phyloP scores from a whole-genome alignment of 352 stramenopile species.

The Phytophthora pini region DNA sequence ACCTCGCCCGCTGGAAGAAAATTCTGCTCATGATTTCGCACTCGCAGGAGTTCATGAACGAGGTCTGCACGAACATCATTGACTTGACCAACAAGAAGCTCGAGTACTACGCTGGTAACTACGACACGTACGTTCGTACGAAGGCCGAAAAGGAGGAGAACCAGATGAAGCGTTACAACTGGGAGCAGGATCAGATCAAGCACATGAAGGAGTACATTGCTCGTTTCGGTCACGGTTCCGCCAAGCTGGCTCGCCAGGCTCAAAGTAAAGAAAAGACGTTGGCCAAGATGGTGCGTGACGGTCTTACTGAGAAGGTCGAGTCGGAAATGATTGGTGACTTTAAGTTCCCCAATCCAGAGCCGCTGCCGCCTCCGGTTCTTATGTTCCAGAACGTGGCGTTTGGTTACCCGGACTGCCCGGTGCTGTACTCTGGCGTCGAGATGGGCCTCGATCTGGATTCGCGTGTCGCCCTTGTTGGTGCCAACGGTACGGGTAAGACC shows the following conservation, averaged over 20 bases:
- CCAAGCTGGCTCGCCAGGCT: conserved; percentile 97
- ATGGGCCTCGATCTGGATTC: conserved; percentile 98
- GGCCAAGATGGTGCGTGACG: conserved; percentile 97
- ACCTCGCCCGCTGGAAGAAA: conserved; percentile 97
- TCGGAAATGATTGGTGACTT: conserved; percentile 92
- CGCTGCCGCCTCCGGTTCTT: conserved; percentile 95
- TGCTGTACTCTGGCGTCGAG: conserved; percentile 94
- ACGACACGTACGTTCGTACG: conserved; percentile 98
- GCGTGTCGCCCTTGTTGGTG: conserved; percentile 96
- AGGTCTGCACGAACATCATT: conserved; percentile 98
- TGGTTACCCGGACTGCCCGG: conserved; percentile 91
- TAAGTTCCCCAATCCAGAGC: conserved; percentile 97
- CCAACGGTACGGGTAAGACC: conserved; percentile 97
- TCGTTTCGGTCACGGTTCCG: conserved; percentile 97
- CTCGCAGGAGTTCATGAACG: conserved; percentile 99
- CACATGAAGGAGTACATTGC: conserved; percentile 99
- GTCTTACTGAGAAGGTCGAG: conserved; percentile 95
- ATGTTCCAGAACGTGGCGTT: conserved; percentile 98
- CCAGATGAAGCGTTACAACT: conserved; percentile 98
- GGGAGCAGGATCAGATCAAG: conserved; percentile 98
- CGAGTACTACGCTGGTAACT: conserved; percentile 99
- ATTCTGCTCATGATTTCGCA: conserved; percentile 98
- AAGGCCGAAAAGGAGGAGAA: conserved; percentile 97
- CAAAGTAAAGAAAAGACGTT: conserved; percentile 99
- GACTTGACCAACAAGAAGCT: conserved; percentile 95